Evolutionary conservation across 345 rosid species (phyloP), one percentile per base, ranked within the genome.

Genomic region (Rhodamnia argentea): DNA sequence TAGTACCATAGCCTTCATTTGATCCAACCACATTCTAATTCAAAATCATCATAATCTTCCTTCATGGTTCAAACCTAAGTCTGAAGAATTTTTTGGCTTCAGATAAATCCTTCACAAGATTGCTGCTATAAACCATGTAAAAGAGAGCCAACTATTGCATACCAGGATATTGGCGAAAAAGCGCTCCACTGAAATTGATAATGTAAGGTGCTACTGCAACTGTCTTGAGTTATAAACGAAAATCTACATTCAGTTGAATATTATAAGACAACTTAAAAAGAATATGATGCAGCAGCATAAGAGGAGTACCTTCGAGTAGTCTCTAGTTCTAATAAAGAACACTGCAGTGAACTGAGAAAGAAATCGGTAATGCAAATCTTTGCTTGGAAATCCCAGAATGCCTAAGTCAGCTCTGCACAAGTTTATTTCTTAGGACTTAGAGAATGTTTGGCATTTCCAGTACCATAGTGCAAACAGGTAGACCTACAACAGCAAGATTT

Each of bases 161-260:
- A 97, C 98, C 99, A 85, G 98, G 99, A 88, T 93, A 95, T 87
- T 94, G 98, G 84, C 97, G 97, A 92, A 97, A 96, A 51, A 97
- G 91, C 32, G 98, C 98, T 91, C 98, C 98, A 51, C 88, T 93
- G 93, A 95, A 97, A 90, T 97, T 97, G 82, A 97, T 87, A 29
- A 95, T 87, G 87, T 86, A 97, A 70, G 99, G 99, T 86, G 98
- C 96, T 86, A 96, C 93, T 83, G 97, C 95, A 86, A 96, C 96
- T 90, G 98, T 95, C 98, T 96, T 93, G 86, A 89, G 86, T 90
- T 50, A 91, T 86, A 82, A 90, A 93, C 75, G 86, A 76, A 78
- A 83, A 18, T 70, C 20, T 70, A 18, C 24, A 70, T 70, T 70
- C 78, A 70, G 78, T 70, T 20, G 27, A 86, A 75, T 15, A 20